phyloP scores from a whole-genome alignment of 495 filamentous ascomycete species.

The Hypoxylon intermedium region DNA sequence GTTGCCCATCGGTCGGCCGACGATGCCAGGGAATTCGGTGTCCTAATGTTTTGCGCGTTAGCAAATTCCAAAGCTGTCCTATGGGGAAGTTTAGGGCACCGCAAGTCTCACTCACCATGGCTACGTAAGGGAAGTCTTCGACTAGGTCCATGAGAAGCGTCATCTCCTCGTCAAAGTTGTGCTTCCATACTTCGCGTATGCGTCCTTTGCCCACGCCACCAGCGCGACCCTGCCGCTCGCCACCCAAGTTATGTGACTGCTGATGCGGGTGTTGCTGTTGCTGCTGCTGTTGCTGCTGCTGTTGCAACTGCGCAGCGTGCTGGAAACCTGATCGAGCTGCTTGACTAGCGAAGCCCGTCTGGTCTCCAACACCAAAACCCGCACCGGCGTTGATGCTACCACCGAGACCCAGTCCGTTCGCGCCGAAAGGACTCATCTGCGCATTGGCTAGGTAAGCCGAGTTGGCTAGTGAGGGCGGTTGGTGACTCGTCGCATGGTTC shows the following conservation, averaged over 20 bases:
- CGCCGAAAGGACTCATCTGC: constrained; percentile 71
- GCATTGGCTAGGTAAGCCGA: constrained; percentile 58
- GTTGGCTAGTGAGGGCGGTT: constrained; percentile 46
- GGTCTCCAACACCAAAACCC: constrained; percentile 67
- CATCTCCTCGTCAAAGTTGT: constrained; percentile 92
- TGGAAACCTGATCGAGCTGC: constrained; percentile 87
- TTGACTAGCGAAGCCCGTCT: constrained; percentile 86
- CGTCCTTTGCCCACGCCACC: constrained; percentile 65
- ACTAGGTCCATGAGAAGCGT: constrained; percentile 76
- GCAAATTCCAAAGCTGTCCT: constrained; percentile 8
- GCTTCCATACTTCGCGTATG: constrained; percentile 94
- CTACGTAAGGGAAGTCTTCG: constrained; percentile 90
- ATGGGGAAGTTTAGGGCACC: neutral
- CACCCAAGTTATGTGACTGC: constrained; percentile 57
- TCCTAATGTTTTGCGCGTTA: constrained; percentile 65
- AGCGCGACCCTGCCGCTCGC: constrained; percentile 49
- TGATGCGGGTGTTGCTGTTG: constrained; percentile 60
- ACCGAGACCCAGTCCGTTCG: constrained; percentile 67
- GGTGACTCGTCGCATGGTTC: constrained; percentile 49
- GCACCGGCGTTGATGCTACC: constrained; percentile 52
- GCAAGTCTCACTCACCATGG: constrained; percentile 76
- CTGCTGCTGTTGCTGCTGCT: constrained; percentile 64
- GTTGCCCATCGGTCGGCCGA: constrained; percentile 90
- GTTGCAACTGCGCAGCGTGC: constrained; percentile 76
- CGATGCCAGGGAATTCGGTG: constrained; percentile 96